A percentile compares a stretch with the other conserved stretches of the same genome.
These are phyloP conservation scores for Suillus americanus DNA, from an alignment of 768 basidiomycete genomes.

Conservation along the genomic window DNA sequence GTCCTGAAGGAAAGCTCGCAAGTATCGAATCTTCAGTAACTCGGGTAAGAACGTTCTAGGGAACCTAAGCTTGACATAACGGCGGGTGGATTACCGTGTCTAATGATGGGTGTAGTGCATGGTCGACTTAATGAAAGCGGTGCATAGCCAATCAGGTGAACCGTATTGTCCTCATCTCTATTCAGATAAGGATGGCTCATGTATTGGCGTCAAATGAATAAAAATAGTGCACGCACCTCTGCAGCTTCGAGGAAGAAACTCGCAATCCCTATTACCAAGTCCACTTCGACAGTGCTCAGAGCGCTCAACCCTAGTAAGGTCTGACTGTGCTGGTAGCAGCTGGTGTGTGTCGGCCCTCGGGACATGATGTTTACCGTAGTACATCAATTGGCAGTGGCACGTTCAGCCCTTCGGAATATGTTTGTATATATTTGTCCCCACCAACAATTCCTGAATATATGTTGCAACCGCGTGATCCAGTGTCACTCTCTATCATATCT, in stretches of 20 bases:
- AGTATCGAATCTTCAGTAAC: background rate
- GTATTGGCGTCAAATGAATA: background rate
- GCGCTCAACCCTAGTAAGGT: background rate
- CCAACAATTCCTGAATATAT: too few relatives aligned
- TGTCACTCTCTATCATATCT: too few relatives aligned
- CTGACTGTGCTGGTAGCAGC: too few relatives aligned
- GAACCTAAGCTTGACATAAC: background rate
- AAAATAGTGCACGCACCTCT: background rate
- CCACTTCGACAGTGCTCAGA: background rate
- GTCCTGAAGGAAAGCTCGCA: too few relatives aligned
- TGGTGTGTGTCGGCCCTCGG: too few relatives aligned
- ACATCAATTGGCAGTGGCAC: too few relatives aligned
- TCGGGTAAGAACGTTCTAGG: background rate
- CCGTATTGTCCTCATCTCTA: background rate
- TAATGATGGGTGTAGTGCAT: background rate
- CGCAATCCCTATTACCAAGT: background rate
- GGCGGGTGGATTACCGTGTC: background rate
- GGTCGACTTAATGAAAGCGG: background rate
- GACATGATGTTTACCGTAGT: too few relatives aligned
- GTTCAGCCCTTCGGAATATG: too few relatives aligned
- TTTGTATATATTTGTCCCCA: too few relatives aligned
- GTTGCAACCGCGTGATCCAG: too few relatives aligned
- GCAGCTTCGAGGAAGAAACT: background rate
- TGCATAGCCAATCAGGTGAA: background rate
- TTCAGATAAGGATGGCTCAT: background rate